Percentiles rank a stretch among this genome's conserved stretches.
Evolutionary conservation across 768 basidiomycete species (phyloP).

Genomic region (Lentinus brumalis): DNA sequence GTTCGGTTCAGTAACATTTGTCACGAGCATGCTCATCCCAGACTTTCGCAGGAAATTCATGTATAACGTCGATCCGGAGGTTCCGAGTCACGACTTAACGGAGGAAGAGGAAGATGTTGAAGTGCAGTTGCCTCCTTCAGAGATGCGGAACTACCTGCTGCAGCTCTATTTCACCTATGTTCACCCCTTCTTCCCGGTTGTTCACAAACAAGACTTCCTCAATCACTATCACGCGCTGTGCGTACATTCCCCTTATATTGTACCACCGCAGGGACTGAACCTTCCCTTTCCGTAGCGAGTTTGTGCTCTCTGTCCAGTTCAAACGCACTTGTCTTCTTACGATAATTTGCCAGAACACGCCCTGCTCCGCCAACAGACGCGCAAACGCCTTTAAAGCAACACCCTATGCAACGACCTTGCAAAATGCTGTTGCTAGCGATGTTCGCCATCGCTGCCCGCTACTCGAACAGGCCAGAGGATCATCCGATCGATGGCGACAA

Average conservation of each 20-base stretch:
- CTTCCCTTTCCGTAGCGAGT: neutral
- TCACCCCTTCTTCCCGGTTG: constrained; percentile 80
- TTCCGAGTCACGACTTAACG: neutral
- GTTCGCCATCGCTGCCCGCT: constrained; percentile 81
- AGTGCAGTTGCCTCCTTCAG: constrained; percentile 54
- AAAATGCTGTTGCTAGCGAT: constrained; percentile 76
- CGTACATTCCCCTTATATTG: neutral
- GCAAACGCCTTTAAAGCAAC: neutral
- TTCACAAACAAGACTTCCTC: constrained; percentile 74
- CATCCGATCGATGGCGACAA: constrained; percentile 41
- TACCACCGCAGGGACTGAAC: too few species aligned
- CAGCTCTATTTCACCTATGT: constrained; percentile 81
- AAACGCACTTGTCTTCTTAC: neutral
- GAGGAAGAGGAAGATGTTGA: constrained; percentile 8
- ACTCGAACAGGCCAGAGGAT: constrained; percentile 47
- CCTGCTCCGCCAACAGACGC: neutral
- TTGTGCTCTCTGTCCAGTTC: neutral
- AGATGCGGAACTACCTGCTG: constrained; percentile 67
- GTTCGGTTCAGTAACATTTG: neutral
- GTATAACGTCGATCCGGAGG: constrained; percentile 5
- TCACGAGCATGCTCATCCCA: neutral
- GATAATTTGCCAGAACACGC: neutral
- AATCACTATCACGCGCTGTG: constrained; percentile 45
- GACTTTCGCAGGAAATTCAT: constrained; percentile 23
- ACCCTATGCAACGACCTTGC: constrained; percentile 52